Percentiles rank a stretch among this genome's conserved stretches.
Conservation (phyloP, 441 rosid species). For the Erodium trifolium region DNA sequence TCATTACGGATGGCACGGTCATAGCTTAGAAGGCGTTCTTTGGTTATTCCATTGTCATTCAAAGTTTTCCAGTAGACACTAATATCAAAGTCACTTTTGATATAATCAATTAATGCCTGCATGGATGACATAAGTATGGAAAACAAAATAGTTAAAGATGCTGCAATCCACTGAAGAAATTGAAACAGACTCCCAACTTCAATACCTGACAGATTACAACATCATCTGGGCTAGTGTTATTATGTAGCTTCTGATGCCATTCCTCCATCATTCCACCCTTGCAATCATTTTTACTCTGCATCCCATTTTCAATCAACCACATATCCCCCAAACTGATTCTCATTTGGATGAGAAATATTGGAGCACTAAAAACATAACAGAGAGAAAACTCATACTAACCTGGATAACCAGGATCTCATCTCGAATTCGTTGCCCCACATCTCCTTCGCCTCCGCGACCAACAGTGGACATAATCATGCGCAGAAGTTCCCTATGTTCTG, state of each 20-base stretch:
- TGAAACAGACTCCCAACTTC: conserved; percentile 16
- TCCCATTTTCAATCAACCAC: conserved; percentile 21
- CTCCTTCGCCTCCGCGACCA: conserved; percentile 99
- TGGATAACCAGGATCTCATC: conserved; percentile 96
- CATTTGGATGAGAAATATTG: conserved; percentile 6
- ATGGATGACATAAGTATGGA: conserved; percentile 20
- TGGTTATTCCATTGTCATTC: conserved; percentile 85
- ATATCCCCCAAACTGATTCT: conserved; percentile 15
- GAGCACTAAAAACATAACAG: conserved; percentile 12
- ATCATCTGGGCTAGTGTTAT: conserved; percentile 99
- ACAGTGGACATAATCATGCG: conserved; percentile 90
- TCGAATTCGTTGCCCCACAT: conserved; percentile 95
- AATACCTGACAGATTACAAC: conserved; percentile 91
- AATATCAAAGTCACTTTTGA: conserved; percentile 68
- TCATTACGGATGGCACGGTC: conserved; percentile 92
- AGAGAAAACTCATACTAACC: conserved; percentile 36
- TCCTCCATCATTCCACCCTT: conserved; percentile 99
- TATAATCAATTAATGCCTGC: conserved; percentile 84
- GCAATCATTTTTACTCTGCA: conserved; percentile 86
- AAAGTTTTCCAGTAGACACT: conserved; percentile 91
- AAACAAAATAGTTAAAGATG: conserved; percentile 11
- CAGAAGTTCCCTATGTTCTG: conserved; percentile 64
- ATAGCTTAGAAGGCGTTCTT: conserved; percentile 86
- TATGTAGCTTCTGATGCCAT: conserved; percentile 99
- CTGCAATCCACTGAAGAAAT: conserved; percentile 16